These are phyloP conservation scores for Circinella umbellata DNA, from an alignment of 371 early-diverging fungal genomes.

Conservation along the genomic window DNA sequence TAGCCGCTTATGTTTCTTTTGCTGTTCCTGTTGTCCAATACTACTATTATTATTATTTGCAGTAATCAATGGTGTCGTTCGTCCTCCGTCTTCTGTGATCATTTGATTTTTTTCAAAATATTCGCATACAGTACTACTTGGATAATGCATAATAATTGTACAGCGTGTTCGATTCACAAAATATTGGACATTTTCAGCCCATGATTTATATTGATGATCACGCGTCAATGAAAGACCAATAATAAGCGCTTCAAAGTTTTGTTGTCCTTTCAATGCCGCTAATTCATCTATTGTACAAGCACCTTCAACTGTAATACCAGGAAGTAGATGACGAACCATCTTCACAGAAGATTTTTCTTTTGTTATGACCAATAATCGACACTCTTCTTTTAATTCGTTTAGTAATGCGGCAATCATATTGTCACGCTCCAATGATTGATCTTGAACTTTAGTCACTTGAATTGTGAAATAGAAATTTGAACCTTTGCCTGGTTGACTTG, in stretches of 20 bases:
- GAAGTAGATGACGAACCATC: constrained; percentile 38
- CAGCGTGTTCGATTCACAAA: constrained; percentile 20
- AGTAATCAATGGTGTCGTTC: not conserved
- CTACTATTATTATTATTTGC: not conserved
- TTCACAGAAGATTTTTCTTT: constrained; percentile 31
- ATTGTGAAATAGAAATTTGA: constrained; percentile 60
- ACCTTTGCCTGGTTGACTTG: constrained; percentile 56
- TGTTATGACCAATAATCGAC: constrained; percentile 37
- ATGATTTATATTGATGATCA: constrained; percentile 18
- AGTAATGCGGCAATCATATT: constrained; percentile 16
- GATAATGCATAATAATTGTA: constrained; percentile 48
- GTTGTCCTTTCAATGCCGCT: not conserved
- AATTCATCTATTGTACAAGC: constrained; percentile 29
- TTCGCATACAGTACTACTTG: constrained; percentile 28
- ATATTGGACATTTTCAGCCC: constrained; percentile 27
- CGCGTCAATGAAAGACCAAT: constrained; percentile 31
- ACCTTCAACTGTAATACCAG: constrained; percentile 32
- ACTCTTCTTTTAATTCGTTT: constrained; percentile 22
- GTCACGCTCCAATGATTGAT: constrained; percentile 32
- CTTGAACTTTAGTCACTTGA: constrained; percentile 38
- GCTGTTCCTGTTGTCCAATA: not conserved
- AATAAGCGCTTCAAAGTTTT: constrained; percentile 37
- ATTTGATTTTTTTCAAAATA: constrained; percentile 7
- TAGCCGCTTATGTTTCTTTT: not conserved
- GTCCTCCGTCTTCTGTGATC: not conserved